phyloP scores from a whole-genome alignment of 305 asterid genomes.

The Rubia balearica region DNA sequence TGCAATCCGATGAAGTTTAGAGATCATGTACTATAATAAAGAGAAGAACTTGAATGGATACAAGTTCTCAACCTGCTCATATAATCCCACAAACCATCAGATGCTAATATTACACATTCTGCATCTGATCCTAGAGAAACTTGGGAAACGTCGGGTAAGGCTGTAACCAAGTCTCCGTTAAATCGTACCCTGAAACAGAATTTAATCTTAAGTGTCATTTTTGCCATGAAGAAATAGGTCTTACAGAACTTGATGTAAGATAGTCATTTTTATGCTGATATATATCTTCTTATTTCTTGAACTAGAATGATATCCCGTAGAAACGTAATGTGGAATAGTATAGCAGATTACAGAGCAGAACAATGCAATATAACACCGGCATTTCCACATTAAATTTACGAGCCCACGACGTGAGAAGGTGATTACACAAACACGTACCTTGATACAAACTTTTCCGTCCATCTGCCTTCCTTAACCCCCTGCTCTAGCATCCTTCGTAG shows the following conservation, averaged over 20 bases:
- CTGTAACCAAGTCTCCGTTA: conserved; percentile 67
- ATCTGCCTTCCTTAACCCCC: conserved; percentile 76
- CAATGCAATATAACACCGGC: too few relatives aligned
- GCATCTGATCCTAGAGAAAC: conserved; percentile 61
- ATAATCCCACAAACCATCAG: conserved; percentile 99
- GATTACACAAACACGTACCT: conserved; percentile 38
- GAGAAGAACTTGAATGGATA: background rate
- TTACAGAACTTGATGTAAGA: background rate
- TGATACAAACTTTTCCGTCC: conserved; percentile 82
- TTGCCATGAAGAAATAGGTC: background rate
- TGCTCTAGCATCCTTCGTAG: conserved; percentile 70
- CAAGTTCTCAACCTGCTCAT: conserved; percentile 42
- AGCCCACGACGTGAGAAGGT: too few relatives aligned
- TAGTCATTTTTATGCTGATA: too few relatives aligned
- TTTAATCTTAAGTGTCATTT: too few relatives aligned
- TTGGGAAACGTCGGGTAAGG: conserved; percentile 77
- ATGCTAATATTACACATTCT: conserved; percentile 71
- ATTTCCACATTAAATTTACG: too few relatives aligned
- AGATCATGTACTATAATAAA: background rate
- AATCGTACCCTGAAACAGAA: conserved; percentile 43
- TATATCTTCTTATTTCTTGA: background rate
- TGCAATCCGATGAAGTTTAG: conserved; percentile 26
- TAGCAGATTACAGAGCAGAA: background rate
- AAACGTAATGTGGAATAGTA: background rate
- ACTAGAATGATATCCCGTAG: background rate